Evolutionary conservation across 164 flowering plant genomes (phyloP).

Genomic region (Magnolia changhungtana): DNA sequence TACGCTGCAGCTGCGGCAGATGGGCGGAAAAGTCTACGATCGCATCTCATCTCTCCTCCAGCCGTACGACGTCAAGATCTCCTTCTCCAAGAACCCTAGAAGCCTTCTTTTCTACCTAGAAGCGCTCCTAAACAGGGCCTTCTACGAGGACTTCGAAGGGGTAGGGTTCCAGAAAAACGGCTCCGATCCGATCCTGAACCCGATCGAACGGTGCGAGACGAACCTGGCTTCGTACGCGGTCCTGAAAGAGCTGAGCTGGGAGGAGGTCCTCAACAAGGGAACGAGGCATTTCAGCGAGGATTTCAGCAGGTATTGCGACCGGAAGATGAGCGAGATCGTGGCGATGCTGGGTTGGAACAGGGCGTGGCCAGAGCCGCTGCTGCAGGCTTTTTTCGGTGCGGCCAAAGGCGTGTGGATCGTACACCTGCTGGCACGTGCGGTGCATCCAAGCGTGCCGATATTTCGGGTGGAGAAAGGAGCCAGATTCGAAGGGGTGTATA

Average conservation of each 20-base stretch:
- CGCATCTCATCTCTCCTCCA: constrained; percentile 51
- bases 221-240: constrained; percentile 40
- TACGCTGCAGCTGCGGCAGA: constrained; percentile 53
- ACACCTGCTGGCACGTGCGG: constrained; percentile 73
- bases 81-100: constrained; percentile 46
- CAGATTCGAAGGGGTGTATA: constrained; percentile 65
- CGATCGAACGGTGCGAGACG: constrained; percentile 55
- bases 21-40: constrained; percentile 52
- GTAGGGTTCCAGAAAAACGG: constrained; percentile 53
- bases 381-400: constrained; percentile 84
- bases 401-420: constrained; percentile 87
- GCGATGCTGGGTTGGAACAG: constrained; percentile 79
- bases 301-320: constrained; percentile 79
- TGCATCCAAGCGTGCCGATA: constrained; percentile 71
- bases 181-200: constrained; percentile 47
- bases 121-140: constrained; percentile 61
- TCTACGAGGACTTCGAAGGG: constrained; percentile 82
- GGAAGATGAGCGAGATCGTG: constrained; percentile 88
- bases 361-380: constrained; percentile 84
- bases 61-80: constrained; percentile 56
- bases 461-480: constrained; percentile 65
- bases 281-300: constrained; percentile 81
- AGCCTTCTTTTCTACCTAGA: constrained; percentile 48
- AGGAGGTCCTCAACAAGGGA: constrained; percentile 79
- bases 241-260: constrained; percentile 72